phyloP scores from a whole-genome alignment of 129 eudicot species.

The Helichrysum umbraculigerum region DNA sequence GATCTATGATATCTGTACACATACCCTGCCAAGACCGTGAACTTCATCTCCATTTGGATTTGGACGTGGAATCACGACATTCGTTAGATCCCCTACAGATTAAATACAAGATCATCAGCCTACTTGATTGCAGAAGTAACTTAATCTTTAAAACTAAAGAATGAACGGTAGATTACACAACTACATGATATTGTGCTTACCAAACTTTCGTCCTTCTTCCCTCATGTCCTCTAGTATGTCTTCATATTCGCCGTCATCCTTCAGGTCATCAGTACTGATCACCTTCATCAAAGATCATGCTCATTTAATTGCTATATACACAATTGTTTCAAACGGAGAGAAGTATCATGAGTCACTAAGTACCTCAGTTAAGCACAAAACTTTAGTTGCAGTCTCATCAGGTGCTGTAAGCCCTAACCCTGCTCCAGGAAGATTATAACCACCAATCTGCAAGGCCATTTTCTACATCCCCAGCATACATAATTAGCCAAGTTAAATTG shows the following conservation, averaged over 20 bases:
- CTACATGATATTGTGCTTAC: conserved; percentile 33
- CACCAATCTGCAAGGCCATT: conserved; percentile 70
- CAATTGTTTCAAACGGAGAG: neutral
- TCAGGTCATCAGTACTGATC: conserved; percentile 60
- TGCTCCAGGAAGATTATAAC: conserved; percentile 53
- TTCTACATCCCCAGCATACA: conserved; percentile 37
- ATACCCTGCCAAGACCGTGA: conserved; percentile 85
- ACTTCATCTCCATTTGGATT: conserved; percentile 50
- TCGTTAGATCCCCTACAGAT: conserved; percentile 55
- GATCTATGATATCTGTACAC: neutral
- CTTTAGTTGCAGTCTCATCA: conserved; percentile 65
- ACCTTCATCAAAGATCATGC: conserved; percentile 44
- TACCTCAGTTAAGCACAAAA: conserved; percentile 89
- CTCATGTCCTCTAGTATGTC: conserved; percentile 90
- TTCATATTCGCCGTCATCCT: conserved; percentile 77
- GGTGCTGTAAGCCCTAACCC: conserved; percentile 28
- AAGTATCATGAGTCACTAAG: neutral
- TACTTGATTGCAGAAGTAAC: neutral
- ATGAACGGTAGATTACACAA: neutral
- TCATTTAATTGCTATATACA: neutral
- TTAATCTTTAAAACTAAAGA: neutral
- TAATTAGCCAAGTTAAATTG: neutral
- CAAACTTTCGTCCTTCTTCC: conserved; percentile 85
- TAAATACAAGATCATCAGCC: neutral
- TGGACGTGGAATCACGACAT: conserved; percentile 85